Conservation (phyloP, 225 moss, liverwort and hornwort genomes). For the Marchantia paleacea region DNA sequence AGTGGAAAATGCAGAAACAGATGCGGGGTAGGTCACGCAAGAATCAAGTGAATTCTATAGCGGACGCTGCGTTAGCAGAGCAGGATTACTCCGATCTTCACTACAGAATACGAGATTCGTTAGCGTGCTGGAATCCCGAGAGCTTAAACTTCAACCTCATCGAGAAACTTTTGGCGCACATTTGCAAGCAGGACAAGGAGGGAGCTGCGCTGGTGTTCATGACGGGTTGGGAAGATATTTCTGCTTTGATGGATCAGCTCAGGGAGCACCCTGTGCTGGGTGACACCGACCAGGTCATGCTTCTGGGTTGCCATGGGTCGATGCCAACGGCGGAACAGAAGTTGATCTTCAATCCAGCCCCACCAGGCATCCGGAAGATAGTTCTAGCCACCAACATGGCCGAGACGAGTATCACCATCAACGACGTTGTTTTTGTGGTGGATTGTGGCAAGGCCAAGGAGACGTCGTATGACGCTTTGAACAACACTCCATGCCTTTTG, state of each 20-base stretch:
- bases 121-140: constrained; percentile 89
- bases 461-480: constrained; percentile 97
- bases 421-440: constrained; percentile 90
- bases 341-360: constrained; percentile 79
- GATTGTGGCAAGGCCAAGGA: constrained; percentile 98
- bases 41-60: constrained; percentile 64
- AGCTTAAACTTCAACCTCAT: constrained; percentile 82
- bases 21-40: constrained; percentile 58
- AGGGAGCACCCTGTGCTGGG: constrained; percentile 68
- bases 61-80: constrained; percentile 76
- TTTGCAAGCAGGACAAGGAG: constrained; percentile 55
- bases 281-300: constrained; percentile 49
- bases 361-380: constrained; percentile 82
- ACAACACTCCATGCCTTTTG: constrained; percentile 91
- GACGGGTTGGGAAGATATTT: constrained; percentile 97
- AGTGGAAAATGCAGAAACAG: constrained; percentile 91
- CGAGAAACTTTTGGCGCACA: constrained; percentile 67
- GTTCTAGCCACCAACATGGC: constrained; percentile 99
- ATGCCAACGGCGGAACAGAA: constrained; percentile 94
- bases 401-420: constrained; percentile 97
- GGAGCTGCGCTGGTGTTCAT: constrained; percentile 94
- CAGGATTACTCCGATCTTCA: constrained; percentile 53
- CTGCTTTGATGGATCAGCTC: constrained; percentile 71
- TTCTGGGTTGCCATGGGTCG: constrained; percentile 89
- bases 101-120: constrained; percentile 69